Conservation (phyloP, 345 rosid species). For the Eutrema yunnanense region DNA sequence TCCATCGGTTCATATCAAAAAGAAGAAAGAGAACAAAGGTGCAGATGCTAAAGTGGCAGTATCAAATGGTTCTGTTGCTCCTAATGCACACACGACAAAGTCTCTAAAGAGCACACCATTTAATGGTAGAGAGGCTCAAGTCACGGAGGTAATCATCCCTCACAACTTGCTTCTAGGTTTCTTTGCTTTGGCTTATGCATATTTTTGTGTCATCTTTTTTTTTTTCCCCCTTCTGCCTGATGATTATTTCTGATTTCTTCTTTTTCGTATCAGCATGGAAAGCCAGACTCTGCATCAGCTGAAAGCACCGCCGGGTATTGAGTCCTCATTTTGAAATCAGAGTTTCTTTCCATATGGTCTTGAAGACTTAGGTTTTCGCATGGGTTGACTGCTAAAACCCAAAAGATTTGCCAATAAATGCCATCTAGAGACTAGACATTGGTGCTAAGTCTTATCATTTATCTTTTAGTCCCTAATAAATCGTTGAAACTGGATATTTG, state of each 20-base stretch:
- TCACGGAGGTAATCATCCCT: slow-evolving; percentile 40
- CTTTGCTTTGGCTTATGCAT: not conserved
- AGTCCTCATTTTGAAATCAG: not conserved
- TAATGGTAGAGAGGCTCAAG: slow-evolving; percentile 42
- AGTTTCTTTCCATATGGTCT: slow-evolving; percentile 5
- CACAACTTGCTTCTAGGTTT: not conserved
- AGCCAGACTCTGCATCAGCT: slow-evolving; percentile 39
- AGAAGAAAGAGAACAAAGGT: slow-evolving; percentile 38
- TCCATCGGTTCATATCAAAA: slow-evolving; percentile 41
- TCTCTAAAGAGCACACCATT: slow-evolving; percentile 47
- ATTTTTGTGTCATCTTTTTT: not conserved
- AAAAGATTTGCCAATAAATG: not conserved
- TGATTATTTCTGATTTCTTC: slow-evolving; percentile 20
- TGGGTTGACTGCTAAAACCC: not conserved
- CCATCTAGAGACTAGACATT: not conserved
- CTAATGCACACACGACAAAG: slow-evolving; percentile 36
- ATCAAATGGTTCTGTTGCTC: slow-evolving; percentile 53
- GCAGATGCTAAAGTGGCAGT: slow-evolving; percentile 26
- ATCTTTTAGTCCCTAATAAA: not conserved
- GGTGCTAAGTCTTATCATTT: not conserved
- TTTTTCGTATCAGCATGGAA: slow-evolving; percentile 49
- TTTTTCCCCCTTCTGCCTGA: slow-evolving; percentile 19
- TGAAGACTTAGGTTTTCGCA: not conserved
- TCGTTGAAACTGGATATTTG: not conserved
- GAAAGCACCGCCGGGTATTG: slow-evolving; percentile 51